These are phyloP conservation scores for Microbotryum violaceum DNA, from an alignment of 1,284 basidiomycete species.

Conservation along the genomic window DNA sequence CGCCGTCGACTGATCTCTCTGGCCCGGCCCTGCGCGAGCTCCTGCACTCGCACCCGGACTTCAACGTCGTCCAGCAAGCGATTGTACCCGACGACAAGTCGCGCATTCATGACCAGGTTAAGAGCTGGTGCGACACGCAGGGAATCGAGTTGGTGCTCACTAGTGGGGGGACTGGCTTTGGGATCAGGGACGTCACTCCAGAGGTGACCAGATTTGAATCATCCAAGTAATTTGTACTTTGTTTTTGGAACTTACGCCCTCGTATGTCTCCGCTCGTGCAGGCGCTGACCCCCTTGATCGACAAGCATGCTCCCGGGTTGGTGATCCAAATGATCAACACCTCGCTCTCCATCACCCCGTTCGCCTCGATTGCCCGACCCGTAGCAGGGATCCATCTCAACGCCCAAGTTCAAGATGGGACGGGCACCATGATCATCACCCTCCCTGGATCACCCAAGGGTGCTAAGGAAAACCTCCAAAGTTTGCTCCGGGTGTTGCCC, in stretches of 20 bases:
- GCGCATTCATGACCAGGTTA: constrained; percentile 49
- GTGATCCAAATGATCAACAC: constrained; percentile 62
- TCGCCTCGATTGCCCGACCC: constrained; percentile 72
- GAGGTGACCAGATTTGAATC: constrained; percentile 50
- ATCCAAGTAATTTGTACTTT: neutral
- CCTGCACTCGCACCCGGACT: constrained; percentile 37
- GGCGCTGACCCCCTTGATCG: constrained; percentile 64
- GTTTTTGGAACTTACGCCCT: neutral
- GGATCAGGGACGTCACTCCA: constrained; percentile 66
- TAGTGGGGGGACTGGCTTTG: constrained; percentile 80
- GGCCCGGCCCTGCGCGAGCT: constrained; percentile 46
- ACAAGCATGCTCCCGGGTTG: constrained; percentile 67
- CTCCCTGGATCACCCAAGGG: constrained; percentile 79
- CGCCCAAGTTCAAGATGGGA: constrained; percentile 36
- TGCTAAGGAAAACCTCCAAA: constrained; percentile 65
- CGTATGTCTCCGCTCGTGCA: constrained; percentile 35
- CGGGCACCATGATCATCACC: constrained; percentile 60
- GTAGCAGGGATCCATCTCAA: constrained; percentile 56
- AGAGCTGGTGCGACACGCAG: constrained; percentile 46
- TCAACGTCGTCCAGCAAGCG: constrained; percentile 21
- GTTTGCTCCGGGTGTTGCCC: constrained; percentile 54
- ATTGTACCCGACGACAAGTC: constrained; percentile 59
- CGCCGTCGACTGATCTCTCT: constrained; percentile 22
- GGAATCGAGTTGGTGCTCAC: constrained; percentile 65
- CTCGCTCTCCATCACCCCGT: constrained; percentile 64